Conservation (phyloP, 202 grass and related monocot genomes). For the Carex sylvatica region DNA sequence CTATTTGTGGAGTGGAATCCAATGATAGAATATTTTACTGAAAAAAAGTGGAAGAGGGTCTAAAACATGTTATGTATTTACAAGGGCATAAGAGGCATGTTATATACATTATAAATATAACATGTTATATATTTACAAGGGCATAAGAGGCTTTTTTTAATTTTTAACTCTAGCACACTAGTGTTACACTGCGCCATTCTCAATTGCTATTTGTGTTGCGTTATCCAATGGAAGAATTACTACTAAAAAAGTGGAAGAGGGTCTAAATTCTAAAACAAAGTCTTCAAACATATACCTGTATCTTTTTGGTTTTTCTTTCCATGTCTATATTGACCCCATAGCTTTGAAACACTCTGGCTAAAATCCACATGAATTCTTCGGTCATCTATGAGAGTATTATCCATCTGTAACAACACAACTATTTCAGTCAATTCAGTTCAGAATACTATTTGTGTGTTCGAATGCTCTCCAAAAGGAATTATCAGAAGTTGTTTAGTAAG, state of each 20-base stretch:
- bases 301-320: constrained; percentile 63
- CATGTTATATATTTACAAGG: neutral
- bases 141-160: neutral
- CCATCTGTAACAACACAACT: constrained; percentile 59
- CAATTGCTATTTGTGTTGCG: neutral
- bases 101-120: neutral
- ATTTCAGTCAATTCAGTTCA: neutral
- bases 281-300: constrained; percentile 51
- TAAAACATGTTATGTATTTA: neutral
- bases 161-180: neutral
- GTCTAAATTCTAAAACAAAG: neutral
- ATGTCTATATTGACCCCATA: constrained; percentile 94
- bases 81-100: neutral
- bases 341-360: constrained; percentile 91
- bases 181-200: neutral
- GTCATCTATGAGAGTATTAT: constrained; percentile 95
- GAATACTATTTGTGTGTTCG: neutral
- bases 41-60: neutral
- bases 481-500: constrained; percentile 20
- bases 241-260: neutral
- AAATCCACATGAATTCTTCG: constrained; percentile 99
- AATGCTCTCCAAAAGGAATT: neutral
- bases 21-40: neutral
- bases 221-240: neutral
- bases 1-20: neutral